These are phyloP conservation scores for Salvia miltiorrhiza DNA, from an alignment of 257 asterid genomes.

Conservation along the genomic window DNA sequence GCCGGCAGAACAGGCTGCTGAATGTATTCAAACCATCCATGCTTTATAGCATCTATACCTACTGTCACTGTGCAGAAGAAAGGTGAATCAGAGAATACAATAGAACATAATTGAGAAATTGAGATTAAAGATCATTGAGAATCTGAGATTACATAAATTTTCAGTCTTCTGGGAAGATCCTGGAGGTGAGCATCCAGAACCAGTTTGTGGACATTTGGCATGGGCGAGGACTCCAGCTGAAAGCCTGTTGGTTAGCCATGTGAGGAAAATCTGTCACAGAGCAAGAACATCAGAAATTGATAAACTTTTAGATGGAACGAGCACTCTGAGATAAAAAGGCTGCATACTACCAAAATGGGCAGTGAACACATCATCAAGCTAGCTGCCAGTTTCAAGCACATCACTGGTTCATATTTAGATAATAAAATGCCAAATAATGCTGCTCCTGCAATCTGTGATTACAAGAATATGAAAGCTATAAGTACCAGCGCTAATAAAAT, in stretches of 20 bases:
- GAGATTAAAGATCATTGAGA: constrained; percentile 7
- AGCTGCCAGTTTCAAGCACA: constrained; percentile 78
- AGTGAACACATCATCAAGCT: constrained; percentile 67
- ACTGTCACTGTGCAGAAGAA: constrained; percentile 37
- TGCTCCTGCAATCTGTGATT: constrained; percentile 83
- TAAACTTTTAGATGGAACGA: constrained; percentile 10
- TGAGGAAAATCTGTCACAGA: constrained; percentile 54
- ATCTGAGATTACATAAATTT: constrained; percentile 56
- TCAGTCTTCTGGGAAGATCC: constrained; percentile 37
- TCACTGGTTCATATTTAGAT: constrained; percentile 65
- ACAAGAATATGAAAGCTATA: constrained; percentile 19
- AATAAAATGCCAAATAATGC: constrained; percentile 81
- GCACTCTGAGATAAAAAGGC: constrained; percentile 10
- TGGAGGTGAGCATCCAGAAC: constrained; percentile 36
- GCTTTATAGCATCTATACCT: constrained; percentile 68
- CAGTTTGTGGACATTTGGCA: constrained; percentile 48
- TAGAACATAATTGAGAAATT: constrained; percentile 17
- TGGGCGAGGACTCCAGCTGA: constrained; percentile 86
- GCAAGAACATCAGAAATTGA: constrained; percentile 16
- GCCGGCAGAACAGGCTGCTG: constrained; percentile 98
- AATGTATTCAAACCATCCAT: constrained; percentile 87
- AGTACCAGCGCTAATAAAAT: constrained; percentile 5
- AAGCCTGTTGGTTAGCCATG: constrained; percentile 86
- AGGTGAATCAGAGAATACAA: constrained; percentile 23
- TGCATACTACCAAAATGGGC: constrained; percentile 65